Base-by-base conservation (phyloP, 2,329 filamentous ascomycete species). In the Cladophialophora yegresii region DNA sequence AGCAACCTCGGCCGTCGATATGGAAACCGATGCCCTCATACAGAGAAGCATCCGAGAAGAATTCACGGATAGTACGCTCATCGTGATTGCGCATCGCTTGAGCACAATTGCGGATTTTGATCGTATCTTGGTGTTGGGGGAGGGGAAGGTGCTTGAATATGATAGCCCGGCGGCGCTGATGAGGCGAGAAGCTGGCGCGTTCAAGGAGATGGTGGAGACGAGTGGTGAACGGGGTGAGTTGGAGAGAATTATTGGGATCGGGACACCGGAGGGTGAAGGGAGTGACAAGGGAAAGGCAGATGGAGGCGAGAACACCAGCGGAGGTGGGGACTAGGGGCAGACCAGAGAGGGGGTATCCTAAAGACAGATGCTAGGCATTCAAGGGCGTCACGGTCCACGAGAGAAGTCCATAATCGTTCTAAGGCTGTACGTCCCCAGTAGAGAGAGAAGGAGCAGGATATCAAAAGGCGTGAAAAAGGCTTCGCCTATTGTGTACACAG, bases 31-130 rank as follows among this genome's bases (percentile, higher is more conserved):
- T 73, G 79, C 83, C 0, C 82, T 91, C 28, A 92, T 92, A 71
- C 89, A 92, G 77, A 83, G 87, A 5, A 86, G 83, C 57, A 91
- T 92, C 70, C 82, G 89, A 23, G 85, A 89, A 71, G 88, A 91
- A 73, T 91, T 91, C 68, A 85, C 81, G 0, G 85, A 85, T 66
- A 84, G 84, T 47, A 91, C 89, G 0, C 78, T 92, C 30, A 76
- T 92, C 20, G 89, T 91, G 20, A 92, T 92, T 73, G 89, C 89
- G 1, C 90, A 92, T 72, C 83, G 89, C 1, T 79, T 92, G 56
- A 89, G 87, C 74, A 92, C 89, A 0, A 90, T 92, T 76, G 88
- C 86, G 3, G 89, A 91, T 74, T 91, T 91, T 72, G 89, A 92
- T 74, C 83, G 85, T 65, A 89, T 92, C 63, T 79, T 92, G 10